These are phyloP conservation scores for Euphorbia schlechtendalii DNA, from an alignment of 441 rosid genomes.

Conservation along the genomic window DNA sequence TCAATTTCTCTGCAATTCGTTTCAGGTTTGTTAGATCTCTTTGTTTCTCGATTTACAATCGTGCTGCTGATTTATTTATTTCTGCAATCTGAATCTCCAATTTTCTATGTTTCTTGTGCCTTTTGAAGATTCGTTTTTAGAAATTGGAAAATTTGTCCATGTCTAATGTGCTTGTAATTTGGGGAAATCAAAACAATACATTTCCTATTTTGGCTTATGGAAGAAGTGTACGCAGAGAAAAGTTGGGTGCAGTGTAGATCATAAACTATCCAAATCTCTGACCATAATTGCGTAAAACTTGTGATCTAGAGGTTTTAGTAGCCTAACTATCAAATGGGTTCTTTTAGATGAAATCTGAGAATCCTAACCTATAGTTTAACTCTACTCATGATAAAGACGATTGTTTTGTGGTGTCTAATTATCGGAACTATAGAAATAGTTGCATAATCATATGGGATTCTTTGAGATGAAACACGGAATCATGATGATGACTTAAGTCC, in stretches of 20 bases:
- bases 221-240: background rate
- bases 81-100: background rate
- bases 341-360: background rate
- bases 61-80: background rate
- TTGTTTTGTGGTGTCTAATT: background rate
- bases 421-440: background rate
- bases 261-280: no score
- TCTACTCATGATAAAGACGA: background rate
- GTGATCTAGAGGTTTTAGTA: background rate
- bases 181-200: background rate
- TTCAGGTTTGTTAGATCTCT: constrained; percentile 44
- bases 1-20: constrained; percentile 45
- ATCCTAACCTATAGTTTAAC: background rate
- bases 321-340: constrained; percentile 2
- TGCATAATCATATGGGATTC: background rate
- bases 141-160: background rate
- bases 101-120: background rate
- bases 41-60: background rate
- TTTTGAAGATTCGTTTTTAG: background rate
- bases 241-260: no score
- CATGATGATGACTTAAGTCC: no score
- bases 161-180: background rate
- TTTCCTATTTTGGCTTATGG: background rate
- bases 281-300: no score
- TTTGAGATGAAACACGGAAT: no score